Evolutionary conservation across 2,329 filamentous ascomycete species (phyloP).

Genomic region (Lachnellula willkommii): DNA sequence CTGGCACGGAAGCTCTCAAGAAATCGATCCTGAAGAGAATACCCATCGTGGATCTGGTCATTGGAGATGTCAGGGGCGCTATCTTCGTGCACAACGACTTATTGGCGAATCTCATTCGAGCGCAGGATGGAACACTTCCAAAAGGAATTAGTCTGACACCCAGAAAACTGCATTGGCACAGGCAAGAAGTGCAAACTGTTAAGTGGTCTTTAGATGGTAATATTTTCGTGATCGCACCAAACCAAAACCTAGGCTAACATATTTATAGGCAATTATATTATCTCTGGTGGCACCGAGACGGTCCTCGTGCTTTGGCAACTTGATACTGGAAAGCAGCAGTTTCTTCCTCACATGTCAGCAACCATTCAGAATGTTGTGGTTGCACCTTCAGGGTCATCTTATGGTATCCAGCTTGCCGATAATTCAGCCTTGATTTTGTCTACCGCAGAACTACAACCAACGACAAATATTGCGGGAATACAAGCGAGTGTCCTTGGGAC

Average conservation of each 20-base stretch:
- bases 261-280: slow-evolving; percentile 73
- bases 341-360: slow-evolving; percentile 83
- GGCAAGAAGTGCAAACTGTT: slow-evolving; percentile 72
- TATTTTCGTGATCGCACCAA: slow-evolving; percentile 19
- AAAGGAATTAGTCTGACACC: slow-evolving; percentile 37
- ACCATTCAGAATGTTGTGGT: slow-evolving; percentile 80
- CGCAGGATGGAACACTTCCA: slow-evolving; percentile 33
- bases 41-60: slow-evolving; percentile 62
- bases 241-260: slow-evolving; percentile 28
- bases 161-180: slow-evolving; percentile 85
- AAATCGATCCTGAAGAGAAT: slow-evolving; percentile 29
- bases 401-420: slow-evolving; percentile 80
- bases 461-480: slow-evolving; percentile 76
- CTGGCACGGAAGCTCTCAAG: slow-evolving; percentile 19
- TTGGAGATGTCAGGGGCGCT: slow-evolving; percentile 71
- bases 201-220: slow-evolving; percentile 91
- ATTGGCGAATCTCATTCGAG: slow-evolving; percentile 45
- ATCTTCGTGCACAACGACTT: slow-evolving; percentile 80
- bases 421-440: slow-evolving; percentile 90
- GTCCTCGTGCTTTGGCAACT: slow-evolving; percentile 90
- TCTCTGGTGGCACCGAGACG: slow-evolving; percentile 88
- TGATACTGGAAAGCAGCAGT: slow-evolving; percentile 75
- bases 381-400: slow-evolving; percentile 72
- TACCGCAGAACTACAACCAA: slow-evolving; percentile 81
- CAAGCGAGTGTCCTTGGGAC: slow-evolving; percentile 56